Percentiles rank a stretch among this genome's conserved stretches.
Evolutionary conservation across 306 rosid genomes (phyloP).

Genomic region (Lathyrus tuberosus): DNA sequence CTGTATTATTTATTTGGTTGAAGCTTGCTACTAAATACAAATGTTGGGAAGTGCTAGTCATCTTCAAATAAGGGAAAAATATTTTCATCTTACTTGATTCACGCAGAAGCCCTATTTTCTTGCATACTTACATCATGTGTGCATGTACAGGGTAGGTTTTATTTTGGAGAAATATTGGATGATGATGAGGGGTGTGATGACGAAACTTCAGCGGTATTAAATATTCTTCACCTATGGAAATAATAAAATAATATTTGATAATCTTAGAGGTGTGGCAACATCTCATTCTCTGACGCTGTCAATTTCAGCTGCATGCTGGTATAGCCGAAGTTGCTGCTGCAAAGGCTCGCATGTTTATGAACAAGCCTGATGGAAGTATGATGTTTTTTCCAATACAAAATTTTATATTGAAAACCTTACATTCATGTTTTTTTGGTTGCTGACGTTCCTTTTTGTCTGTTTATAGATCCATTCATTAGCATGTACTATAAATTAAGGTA

Average conservation of each 20-base stretch:
- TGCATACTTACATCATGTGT: constrained; percentile 27
- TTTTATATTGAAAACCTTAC: constrained; percentile 8
- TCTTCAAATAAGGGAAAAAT: constrained; percentile 33
- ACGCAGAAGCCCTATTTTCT: constrained; percentile 9
- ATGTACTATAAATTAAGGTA: constrained; percentile 24
- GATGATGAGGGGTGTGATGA: constrained; percentile 76
- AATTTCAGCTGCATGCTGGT: constrained; percentile 83
- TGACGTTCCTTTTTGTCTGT: not conserved
- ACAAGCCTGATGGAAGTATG: constrained; percentile 99
- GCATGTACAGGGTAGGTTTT: constrained; percentile 88
- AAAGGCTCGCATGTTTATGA: constrained; percentile 96
- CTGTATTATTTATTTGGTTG: constrained; percentile 23
- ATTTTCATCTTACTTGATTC: constrained; percentile 23
- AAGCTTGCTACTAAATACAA: constrained; percentile 24
- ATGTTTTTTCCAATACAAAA: constrained; percentile 32
- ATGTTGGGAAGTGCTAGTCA: constrained; percentile 17
- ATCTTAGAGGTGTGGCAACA: constrained; percentile 20
- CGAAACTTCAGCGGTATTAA: constrained; percentile 67
- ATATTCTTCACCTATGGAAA: constrained; percentile 29
- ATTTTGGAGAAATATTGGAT: constrained; percentile 81
- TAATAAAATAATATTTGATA: not conserved
- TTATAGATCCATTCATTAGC: constrained; percentile 20
- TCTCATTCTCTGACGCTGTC: constrained; percentile 33
- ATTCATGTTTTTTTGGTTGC: not conserved
- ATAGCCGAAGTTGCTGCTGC: constrained; percentile 99